Evolutionary conservation across 768 basidiomycete genomes (phyloP).

Genomic region (Lentinula sp.): DNA sequence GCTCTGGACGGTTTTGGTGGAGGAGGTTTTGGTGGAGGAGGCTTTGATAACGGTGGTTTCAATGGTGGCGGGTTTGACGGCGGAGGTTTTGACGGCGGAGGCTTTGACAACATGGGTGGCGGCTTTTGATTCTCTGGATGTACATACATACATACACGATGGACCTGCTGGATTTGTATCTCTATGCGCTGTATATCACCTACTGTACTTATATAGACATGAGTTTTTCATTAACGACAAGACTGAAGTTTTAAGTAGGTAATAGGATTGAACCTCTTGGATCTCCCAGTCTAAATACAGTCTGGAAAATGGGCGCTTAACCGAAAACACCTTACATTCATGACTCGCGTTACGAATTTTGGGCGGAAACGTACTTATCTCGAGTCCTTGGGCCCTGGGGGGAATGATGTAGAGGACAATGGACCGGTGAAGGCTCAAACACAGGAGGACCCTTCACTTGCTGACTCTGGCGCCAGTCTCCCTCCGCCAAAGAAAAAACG

Average conservation of each 20-base stretch:
- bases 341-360: constrained; percentile 74
- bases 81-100: constrained; percentile 21
- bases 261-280: too few relatives aligned
- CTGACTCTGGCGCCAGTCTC: constrained; percentile 8
- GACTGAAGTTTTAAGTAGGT: too few relatives aligned
- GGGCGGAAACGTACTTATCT: constrained; percentile 70
- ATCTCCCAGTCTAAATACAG: too few relatives aligned
- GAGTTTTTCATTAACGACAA: too few relatives aligned
- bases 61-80: constrained; percentile 25
- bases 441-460: background rate
- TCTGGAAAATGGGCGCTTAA: constrained; percentile 31
- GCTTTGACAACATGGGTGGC: constrained; percentile 16
- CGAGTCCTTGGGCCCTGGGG: constrained; percentile 42
- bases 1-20: constrained; percentile 35
- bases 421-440: constrained; percentile 6
- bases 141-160: constrained; percentile 36
- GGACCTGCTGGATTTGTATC: too few relatives aligned
- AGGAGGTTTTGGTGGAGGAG: constrained; percentile 13
- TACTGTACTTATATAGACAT: background rate
- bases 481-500: constrained; percentile 51
- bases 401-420: constrained; percentile 12
- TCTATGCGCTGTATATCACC: background rate
- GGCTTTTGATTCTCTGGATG: constrained; percentile 5
- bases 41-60: constrained; percentile 19
- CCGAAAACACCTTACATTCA: constrained; percentile 17